Conservation (phyloP, 2,329 filamentous ascomycete species). For the Lasiodiplodia gonubiensis region DNA sequence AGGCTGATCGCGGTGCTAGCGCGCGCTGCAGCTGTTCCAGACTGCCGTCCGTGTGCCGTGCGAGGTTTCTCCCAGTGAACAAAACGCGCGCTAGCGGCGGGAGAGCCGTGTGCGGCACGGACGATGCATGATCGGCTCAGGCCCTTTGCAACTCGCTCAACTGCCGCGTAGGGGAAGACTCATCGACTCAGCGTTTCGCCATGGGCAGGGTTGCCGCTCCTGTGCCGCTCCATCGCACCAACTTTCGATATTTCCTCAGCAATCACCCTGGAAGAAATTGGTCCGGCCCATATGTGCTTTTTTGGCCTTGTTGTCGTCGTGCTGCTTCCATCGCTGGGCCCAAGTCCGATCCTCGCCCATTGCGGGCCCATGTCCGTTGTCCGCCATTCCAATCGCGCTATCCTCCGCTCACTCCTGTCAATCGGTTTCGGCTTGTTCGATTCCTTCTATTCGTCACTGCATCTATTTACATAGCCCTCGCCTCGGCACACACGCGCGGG, state of each 20-base stretch:
- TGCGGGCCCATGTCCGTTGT: background rate
- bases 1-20: background rate
- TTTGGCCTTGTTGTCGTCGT: background rate
- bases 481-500: background rate
- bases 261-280: background rate
- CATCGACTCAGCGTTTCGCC: conserved; percentile 16
- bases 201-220: conserved; percentile 10
- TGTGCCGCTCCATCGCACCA: background rate
- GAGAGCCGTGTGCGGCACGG: conserved; percentile 18
- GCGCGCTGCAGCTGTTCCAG: background rate
- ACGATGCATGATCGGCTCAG: background rate
- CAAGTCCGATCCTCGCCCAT: background rate
- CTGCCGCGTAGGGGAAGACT: conserved; percentile 1
- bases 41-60: background rate
- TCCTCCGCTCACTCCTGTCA: background rate
- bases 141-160: background rate
- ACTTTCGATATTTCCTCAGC: background rate
- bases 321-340: background rate
- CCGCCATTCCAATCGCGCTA: background rate
- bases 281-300: background rate
- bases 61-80: background rate
- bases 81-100: conserved; percentile 23
- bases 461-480: background rate
- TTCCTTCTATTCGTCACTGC: background rate
- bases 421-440: background rate